Conservation (phyloP, 768 basidiomycete species). For the Gloeophyllum trabeum region DNA sequence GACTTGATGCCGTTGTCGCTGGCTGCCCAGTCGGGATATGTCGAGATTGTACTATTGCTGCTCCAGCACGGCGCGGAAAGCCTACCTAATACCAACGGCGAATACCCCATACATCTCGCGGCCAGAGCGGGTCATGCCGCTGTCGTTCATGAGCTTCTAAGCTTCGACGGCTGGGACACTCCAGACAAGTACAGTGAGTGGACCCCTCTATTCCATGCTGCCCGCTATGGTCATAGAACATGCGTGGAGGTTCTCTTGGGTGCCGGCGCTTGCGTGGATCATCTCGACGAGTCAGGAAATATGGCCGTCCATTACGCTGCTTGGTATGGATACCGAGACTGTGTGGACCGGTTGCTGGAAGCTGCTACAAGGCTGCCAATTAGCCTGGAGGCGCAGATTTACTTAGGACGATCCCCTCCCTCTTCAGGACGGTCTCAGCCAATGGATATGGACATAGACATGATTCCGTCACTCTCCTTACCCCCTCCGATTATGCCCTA, state of each 20-base stretch:
- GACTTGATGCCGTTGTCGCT: slow-evolving; percentile 83
- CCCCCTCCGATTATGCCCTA: slow-evolving; percentile 99
- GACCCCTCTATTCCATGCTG: slow-evolving; percentile 95
- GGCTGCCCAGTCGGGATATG: slow-evolving; percentile 83
- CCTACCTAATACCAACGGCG: slow-evolving; percentile 86
- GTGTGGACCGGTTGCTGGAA: slow-evolving; percentile 48
- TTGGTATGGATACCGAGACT: slow-evolving; percentile 83
- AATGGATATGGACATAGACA: slow-evolving; percentile 68
- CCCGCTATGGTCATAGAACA: slow-evolving; percentile 67
- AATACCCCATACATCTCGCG: slow-evolving; percentile 93
- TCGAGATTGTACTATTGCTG: slow-evolving; percentile 70
- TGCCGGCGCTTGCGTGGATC: slow-evolving; percentile 67
- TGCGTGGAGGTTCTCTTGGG: slow-evolving; percentile 74
- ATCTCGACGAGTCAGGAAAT: slow-evolving; percentile 76
- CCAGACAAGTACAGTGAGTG: slow-evolving; percentile 97
- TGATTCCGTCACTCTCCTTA: slow-evolving; percentile 88
- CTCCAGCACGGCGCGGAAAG: slow-evolving; percentile 69
- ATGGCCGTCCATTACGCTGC: slow-evolving; percentile 89
- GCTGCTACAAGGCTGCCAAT: slow-evolving; percentile 14
- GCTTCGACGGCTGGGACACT: slow-evolving; percentile 69
- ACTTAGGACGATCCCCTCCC: slow-evolving; percentile 14
- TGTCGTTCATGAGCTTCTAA: slow-evolving; percentile 70
- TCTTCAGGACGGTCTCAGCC: slow-evolving; percentile 13
- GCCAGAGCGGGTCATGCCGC: slow-evolving; percentile 84
- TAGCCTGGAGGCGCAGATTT: slow-evolving; percentile 9